Evolutionary conservation across 1,284 basidiomycete species (phyloP).

Genomic region (Cutaneotrichosporon cutaneum): DNA sequence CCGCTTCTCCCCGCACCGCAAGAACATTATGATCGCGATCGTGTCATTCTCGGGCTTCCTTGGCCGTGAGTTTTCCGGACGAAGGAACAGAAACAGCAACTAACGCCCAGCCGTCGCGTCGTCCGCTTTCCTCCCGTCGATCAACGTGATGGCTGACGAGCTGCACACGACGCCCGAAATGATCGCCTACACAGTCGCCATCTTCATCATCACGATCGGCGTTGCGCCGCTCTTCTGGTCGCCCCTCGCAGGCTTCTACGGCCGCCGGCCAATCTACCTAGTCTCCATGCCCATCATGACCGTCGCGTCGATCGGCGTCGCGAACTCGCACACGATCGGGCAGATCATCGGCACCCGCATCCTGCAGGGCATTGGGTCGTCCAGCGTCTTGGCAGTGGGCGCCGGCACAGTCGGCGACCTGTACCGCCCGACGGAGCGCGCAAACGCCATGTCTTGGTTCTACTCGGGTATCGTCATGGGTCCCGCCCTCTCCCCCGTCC

Average conservation of each 20-base stretch:
- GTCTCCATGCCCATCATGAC: conserved; percentile 61
- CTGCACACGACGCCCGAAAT: conserved; percentile 60
- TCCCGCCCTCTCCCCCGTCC: conserved; percentile 47
- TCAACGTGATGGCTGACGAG: conserved; percentile 65
- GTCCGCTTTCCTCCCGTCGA: conserved; percentile 67
- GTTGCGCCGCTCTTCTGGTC: conserved; percentile 58
- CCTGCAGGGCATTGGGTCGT: conserved; percentile 60
- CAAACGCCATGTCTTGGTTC: conserved; percentile 64
- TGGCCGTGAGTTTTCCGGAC: conserved; percentile 56
- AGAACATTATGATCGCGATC: conserved; percentile 58
- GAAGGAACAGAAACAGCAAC: not conserved
- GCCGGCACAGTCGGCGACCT: conserved; percentile 66
- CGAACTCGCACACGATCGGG: conserved; percentile 56
- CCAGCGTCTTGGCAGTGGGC: conserved; percentile 61
- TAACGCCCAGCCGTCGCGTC: conserved; percentile 62
- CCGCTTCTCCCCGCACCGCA: conserved; percentile 57
- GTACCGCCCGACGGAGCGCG: conserved; percentile 62
- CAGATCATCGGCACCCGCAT: conserved; percentile 63
- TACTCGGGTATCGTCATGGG: conserved; percentile 57
- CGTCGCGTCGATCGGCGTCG: conserved; percentile 63
- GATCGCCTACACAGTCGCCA: conserved; percentile 59
- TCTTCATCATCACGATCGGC: conserved; percentile 54
- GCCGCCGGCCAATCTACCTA: conserved; percentile 64
- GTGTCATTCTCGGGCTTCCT: conserved; percentile 60
- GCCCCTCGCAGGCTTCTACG: conserved; percentile 60